Evolutionary conservation across 805 yeast genomes (phyloP), one percentile per base, ranked within the genome.

Genomic region (Myxozyma nipponensis): DNA sequence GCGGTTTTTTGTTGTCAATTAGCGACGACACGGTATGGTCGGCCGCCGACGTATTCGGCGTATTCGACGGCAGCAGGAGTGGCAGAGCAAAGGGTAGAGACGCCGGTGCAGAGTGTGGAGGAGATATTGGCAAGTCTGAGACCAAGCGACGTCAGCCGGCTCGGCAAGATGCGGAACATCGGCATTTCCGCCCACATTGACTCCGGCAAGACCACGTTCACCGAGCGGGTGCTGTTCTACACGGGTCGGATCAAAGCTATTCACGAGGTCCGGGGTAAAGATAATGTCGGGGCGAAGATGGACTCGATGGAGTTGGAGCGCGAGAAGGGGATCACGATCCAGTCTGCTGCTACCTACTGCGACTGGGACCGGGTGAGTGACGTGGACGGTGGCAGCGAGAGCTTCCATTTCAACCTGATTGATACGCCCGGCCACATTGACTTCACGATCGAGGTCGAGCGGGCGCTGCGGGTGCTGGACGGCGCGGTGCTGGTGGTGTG

Each of bases 381-480:
- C n/a, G 32, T 28, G 13, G 52, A 58, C 30, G 69, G 68, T n/a
- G 83, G 78, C 49, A 68, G 72, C 40, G 69, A 75, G 56, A 75
- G 77, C 55, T 91, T 81, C 68, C 96, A 88, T 68, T 89, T 90
- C 75, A 93, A 93, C 69, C 77, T 93, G 70, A 93, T 93, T 69
- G 98, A 93, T 71, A 93, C 98, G 5, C 98, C 98, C 2, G 98
- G 98, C 37, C 98, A 93, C 69, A 93, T 95, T 70, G 98, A 93
- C 70, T 93, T 93, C 76, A 93, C 98, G 47, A 91, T 93, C 63
- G 98, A 93, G 72, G 98, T 93, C 43, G 98, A 93, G 74, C 82
- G 98, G 67, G 98, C 98, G n/a, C 74, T 93, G 68, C 80, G 98
- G 70, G 98, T 93, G 38, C 74, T 93, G 53, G 98, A 93, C 69